These are phyloP conservation scores for Panus rudis DNA, from an alignment of 768 basidiomycete species.

Conservation along the genomic window DNA sequence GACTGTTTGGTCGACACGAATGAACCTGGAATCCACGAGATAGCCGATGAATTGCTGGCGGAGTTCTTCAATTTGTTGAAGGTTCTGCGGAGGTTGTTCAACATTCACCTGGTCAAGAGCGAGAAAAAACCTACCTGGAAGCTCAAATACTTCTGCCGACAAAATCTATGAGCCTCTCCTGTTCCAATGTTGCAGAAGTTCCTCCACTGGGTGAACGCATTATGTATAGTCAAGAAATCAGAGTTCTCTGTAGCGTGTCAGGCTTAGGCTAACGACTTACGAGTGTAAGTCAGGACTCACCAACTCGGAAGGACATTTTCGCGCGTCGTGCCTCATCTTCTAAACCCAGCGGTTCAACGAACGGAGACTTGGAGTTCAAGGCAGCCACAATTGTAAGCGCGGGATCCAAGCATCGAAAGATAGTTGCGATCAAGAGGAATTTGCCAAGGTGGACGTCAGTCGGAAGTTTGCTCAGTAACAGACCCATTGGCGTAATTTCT, in stretches of 20 bases:
- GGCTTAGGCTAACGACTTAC: too few relatives aligned
- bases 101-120: too few relatives aligned
- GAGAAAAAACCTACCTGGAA: conserved; percentile 49
- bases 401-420: conserved; percentile 89
- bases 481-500: conserved; percentile 93
- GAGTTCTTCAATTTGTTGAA: conserved; percentile 94
- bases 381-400: conserved; percentile 95
- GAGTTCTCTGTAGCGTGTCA: conserved; percentile 63
- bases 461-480: conserved; percentile 83
- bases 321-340: conserved; percentile 84
- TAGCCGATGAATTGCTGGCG: conserved; percentile 71
- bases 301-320: conserved; percentile 69
- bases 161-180: conserved; percentile 63
- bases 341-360: conserved; percentile 80
- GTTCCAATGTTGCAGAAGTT: conserved; percentile 56
- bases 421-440: conserved; percentile 75
- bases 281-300: conserved; percentile 34
- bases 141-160: conserved; percentile 72
- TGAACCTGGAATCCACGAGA: conserved; percentile 82
- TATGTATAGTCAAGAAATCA: conserved; percentile 91
- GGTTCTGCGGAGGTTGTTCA: conserved; percentile 43
- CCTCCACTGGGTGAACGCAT: conserved; percentile 86
- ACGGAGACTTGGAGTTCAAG: conserved; percentile 89
- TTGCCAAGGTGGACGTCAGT: conserved; percentile 96
- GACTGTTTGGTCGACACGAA: conserved; percentile 58